Conservation (phyloP, 2,329 filamentous ascomycete species). For the Paramyrothecium roridum region DNA sequence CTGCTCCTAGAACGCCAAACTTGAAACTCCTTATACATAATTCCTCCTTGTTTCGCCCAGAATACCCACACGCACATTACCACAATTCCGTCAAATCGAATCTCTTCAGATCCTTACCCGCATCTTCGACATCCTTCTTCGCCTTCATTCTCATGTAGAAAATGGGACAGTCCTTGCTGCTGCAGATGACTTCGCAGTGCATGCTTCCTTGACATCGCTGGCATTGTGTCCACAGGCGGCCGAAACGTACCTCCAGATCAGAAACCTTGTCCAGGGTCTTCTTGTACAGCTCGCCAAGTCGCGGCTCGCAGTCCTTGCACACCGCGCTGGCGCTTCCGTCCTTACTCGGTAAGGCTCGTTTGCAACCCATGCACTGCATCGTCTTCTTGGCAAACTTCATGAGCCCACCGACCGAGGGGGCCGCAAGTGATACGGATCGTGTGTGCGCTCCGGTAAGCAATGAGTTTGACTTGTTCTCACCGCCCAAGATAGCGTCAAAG, state of each 20-base stretch:
- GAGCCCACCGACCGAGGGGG: constrained; percentile 83
- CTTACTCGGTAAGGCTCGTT: constrained; percentile 83
- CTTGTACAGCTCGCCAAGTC: constrained; percentile 89
- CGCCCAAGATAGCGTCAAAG: constrained; percentile 95
- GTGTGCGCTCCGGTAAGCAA: constrained; percentile 92
- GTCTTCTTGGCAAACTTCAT: constrained; percentile 99
- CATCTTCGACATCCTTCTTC: constrained; percentile 97
- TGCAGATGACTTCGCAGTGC: constrained; percentile 98
- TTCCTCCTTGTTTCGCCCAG: background rate
- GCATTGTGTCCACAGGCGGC: constrained; percentile 94
- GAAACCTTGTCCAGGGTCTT: constrained; percentile 85
- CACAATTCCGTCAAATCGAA: constrained; percentile 82
- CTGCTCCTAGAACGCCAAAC: background rate
- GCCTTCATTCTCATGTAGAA: constrained; percentile 99
- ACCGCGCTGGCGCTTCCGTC: constrained; percentile 82
- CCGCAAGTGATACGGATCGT: constrained; percentile 88
- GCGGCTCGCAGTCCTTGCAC: constrained; percentile 78
- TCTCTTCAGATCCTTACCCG: constrained; percentile 80
- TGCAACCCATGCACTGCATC: constrained; percentile 97
- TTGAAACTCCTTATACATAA: background rate
- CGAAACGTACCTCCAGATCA: constrained; percentile 90
- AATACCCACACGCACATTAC: constrained; percentile 26
- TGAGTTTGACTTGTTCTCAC: constrained; percentile 84
- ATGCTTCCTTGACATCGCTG: constrained; percentile 96
- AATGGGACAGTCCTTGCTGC: constrained; percentile 93